These are phyloP conservation scores for Verticillium dahliae DNA, from an alignment of 2,329 filamentous ascomycete genomes.

Conservation along the genomic window DNA sequence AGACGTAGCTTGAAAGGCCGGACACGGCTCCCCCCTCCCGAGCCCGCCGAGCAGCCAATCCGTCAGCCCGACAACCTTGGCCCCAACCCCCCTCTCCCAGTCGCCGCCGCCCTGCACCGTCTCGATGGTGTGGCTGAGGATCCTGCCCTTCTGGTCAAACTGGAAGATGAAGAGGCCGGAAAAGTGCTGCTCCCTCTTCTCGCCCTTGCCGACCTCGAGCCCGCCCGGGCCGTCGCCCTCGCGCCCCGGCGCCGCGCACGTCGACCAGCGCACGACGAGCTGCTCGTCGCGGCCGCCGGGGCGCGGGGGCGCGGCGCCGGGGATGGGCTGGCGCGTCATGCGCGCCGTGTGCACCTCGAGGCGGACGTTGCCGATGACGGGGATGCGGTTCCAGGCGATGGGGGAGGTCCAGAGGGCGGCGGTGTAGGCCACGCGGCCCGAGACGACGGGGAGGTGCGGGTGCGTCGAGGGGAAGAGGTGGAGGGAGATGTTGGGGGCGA, in stretches of 20 bases:
- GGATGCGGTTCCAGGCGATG: conserved; percentile 89
- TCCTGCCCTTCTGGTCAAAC: conserved; percentile 80
- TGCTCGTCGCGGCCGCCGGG: conserved; percentile 64
- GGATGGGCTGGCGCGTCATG: conserved; percentile 59
- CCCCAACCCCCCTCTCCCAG: conserved; percentile 74
- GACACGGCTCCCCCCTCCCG: conserved; percentile 23
- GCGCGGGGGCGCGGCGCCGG: conserved; percentile 35
- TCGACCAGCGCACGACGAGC: conserved; percentile 87
- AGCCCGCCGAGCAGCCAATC: conserved; percentile 90
- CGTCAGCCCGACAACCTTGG: conserved; percentile 82
- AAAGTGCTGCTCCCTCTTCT: conserved; percentile 66
- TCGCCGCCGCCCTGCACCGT: conserved; percentile 78
- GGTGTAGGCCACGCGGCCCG: conserved; percentile 82
- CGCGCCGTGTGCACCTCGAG: conserved; percentile 85
- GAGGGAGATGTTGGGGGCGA: conserved; percentile 66
- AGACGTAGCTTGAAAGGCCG: conserved; percentile 9
- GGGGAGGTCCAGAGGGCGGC: conserved; percentile 91
- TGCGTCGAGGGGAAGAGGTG: conserved; percentile 71
- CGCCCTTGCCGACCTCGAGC: conserved; percentile 13
- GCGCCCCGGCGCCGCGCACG: conserved; percentile 30
- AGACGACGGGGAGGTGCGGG: conserved; percentile 85
- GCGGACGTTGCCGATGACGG: conserved; percentile 82
- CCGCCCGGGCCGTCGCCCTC: not conserved
- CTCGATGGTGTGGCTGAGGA: conserved; percentile 88
- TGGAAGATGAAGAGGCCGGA: conserved; percentile 92